Evolutionary conservation across 1,284 basidiomycete genomes (phyloP), one percentile per base, ranked within the genome.

Genomic region (Boletellus deceptivus): DNA sequence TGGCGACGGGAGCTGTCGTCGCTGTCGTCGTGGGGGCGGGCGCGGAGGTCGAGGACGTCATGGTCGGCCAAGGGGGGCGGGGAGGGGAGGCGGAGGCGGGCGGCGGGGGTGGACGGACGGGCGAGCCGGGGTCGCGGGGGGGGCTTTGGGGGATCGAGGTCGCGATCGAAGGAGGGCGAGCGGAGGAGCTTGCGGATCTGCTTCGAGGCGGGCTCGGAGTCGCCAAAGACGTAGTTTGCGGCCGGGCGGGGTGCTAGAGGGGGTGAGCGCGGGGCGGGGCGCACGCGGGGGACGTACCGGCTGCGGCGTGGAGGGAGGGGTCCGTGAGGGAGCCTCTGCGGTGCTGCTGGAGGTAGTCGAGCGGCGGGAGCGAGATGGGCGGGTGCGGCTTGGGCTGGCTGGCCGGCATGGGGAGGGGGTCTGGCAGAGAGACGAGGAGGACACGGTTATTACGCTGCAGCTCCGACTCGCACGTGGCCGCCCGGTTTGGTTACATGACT

Each of bases 281-380:
- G 41, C 8, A 20, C 27, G 18, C 6, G 20, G 33, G 39, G 39
- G 33, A 50, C 22, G 22, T 16, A 41, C 40, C 25, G 1, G 25
- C 40, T 0, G 31, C 43, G 18, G 79, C 81, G 69, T 88, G 86
- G 47, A 89, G 75, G 42, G 83, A 83, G 3, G 87, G 88, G 72
- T 90, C 88, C 17, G 88, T 88, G 62, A 89, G 84, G 2, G 89
- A 90, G 50, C 86, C 86, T 54, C 87, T 74, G 24, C 88, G 81
- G 62, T 89, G 88, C 53, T 79, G 86, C 68, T 89, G 86, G 25
- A 89, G 77, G 64, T 77, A 84, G 65, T 89, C 83, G 58, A 90
- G 80, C 14, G 87, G 86, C 9, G 84, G 83, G 31, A 91, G 78
- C 41, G 78, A 77, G 16, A 72, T 73, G 55, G 74, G 68, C 43